Percentiles rank a stretch among this genome's conserved stretches.
These are phyloP conservation scores for Colletotrichum ledebouriae DNA, from an alignment of 2,329 filamentous ascomycete genomes.

Conservation along the genomic window DNA sequence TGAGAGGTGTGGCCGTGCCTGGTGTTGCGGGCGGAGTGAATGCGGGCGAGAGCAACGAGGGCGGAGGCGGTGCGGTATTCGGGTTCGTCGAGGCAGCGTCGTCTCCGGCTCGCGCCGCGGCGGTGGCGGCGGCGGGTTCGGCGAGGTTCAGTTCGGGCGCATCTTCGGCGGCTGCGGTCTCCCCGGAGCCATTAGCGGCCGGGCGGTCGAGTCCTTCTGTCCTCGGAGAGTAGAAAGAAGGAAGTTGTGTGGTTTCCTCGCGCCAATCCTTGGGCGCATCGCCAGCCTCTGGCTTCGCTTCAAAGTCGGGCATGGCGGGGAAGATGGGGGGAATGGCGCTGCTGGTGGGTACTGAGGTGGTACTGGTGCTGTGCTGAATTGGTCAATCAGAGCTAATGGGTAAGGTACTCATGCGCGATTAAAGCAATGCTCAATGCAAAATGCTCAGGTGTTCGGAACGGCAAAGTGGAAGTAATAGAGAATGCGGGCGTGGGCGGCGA, in stretches of 20 bases:
- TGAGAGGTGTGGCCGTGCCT: conserved; percentile 66
- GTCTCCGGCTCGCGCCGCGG: conserved; percentile 33
- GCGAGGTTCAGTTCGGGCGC: conserved; percentile 41
- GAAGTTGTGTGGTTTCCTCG: conserved; percentile 54
- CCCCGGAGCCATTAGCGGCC: conserved; percentile 44
- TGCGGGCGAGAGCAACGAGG: conserved; percentile 86
- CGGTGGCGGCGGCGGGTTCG: conserved; percentile 35
- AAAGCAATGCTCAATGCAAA: neutral
- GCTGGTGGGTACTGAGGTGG: neutral
- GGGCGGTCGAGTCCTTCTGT: conserved; percentile 48
- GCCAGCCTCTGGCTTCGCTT: conserved; percentile 44
- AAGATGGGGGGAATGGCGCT: neutral
- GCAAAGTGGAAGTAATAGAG: neutral
- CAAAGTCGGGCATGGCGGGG: conserved; percentile 44
- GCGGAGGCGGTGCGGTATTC: conserved; percentile 57
- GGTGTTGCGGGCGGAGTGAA: conserved; percentile 81
- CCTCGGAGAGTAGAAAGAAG: conserved; percentile 62
- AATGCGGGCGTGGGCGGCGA: conserved; percentile 3
- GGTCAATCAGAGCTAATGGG: conserved; percentile 13
- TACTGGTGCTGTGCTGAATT: neutral
- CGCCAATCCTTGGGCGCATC: conserved; percentile 46
- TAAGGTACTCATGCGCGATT: conserved; percentile 1
- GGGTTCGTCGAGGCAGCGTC: conserved; percentile 35
- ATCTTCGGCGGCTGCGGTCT: conserved; percentile 36
- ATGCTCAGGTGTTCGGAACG: neutral